Evolutionary conservation across 2,329 filamentous ascomycete species (phyloP).

Genomic region (Macrophomina phaseolina): DNA sequence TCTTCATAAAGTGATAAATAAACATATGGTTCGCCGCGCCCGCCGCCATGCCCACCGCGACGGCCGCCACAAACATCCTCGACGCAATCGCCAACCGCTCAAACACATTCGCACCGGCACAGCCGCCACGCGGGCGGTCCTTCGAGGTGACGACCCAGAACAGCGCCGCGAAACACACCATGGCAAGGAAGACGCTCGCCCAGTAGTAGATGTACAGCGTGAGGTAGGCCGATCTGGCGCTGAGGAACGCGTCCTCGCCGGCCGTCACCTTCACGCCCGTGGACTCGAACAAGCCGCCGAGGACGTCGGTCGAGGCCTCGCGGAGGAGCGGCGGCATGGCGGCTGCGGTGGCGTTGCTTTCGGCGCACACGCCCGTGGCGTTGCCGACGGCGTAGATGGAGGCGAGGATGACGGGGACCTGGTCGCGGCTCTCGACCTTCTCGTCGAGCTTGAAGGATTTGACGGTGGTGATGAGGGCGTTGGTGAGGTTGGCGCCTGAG

Average conservation of each 20-base stretch:
- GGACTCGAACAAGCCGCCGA: slow-evolving; percentile 3
- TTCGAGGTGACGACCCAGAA: slow-evolving; percentile 30
- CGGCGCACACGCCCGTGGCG: slow-evolving; percentile 28
- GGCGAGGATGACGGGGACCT: slow-evolving; percentile 24
- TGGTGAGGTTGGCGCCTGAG: slow-evolving; percentile 27
- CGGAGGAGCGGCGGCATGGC: neutral
- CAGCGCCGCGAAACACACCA: slow-evolving; percentile 44
- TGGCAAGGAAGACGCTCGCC: slow-evolving; percentile 44
- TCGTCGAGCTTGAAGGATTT: slow-evolving; percentile 31
- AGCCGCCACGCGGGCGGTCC: neutral
- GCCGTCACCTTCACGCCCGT: neutral
- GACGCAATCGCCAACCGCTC: neutral
- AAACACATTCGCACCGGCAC: neutral
- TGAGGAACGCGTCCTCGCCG: neutral
- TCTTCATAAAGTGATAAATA: neutral
- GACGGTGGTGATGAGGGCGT: slow-evolving; percentile 27
- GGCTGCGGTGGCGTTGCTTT: neutral
- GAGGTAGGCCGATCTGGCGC: neutral
- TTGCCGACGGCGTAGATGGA: slow-evolving; percentile 30
- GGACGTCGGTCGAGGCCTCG: neutral
- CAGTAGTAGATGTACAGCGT: slow-evolving; percentile 46
- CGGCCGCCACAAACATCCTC: neutral
- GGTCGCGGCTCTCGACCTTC: slow-evolving; percentile 11
- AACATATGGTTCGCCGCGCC: neutral
- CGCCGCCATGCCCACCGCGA: neutral